phyloP scores from a whole-genome alignment of 2,329 filamentous ascomycete genomes.

The Harringtonia lauricola region DNA sequence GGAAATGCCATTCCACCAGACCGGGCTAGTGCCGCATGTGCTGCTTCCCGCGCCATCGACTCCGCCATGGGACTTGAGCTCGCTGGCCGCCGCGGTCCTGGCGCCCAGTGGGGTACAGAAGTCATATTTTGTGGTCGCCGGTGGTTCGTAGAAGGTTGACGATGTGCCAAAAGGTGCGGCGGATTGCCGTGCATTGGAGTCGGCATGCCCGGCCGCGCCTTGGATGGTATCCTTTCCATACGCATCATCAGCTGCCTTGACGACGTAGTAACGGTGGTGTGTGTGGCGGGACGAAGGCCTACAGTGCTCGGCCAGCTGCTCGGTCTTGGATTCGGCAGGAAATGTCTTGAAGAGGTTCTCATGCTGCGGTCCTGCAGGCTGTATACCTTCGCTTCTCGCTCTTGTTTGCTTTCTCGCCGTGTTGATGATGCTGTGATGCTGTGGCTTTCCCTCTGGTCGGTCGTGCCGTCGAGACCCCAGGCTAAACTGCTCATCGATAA shows the following conservation, averaged over 20 bases:
- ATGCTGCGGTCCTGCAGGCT: conserved; percentile 4
- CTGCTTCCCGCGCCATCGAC: conserved; percentile 16
- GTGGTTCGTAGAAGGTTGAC: no score
- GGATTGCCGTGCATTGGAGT: background rate
- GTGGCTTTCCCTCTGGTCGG: conserved; percentile 4
- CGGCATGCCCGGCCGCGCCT: background rate
- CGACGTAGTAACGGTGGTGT: conserved; percentile 12
- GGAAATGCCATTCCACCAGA: background rate
- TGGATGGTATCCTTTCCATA: conserved; percentile 5
- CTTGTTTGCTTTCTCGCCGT: background rate
- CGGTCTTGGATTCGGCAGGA: conserved; percentile 16
- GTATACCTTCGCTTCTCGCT: background rate
- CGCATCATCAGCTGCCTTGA: conserved; percentile 9
- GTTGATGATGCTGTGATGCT: background rate
- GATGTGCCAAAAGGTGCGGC: no score
- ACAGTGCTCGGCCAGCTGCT: conserved; percentile 17
- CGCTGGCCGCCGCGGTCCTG: background rate
- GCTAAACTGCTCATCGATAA: conserved; percentile 10
- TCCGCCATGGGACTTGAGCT: background rate
- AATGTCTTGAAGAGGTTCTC: conserved; percentile 10
- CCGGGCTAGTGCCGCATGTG: conserved; percentile 13
- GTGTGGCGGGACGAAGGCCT: conserved; percentile 14
- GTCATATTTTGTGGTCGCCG: no score
- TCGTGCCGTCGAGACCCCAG: conserved; percentile 9
- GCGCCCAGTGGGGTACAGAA: background rate